These are phyloP conservation scores for Colletotrichum higginsianum DNA, from an alignment of 2,329 filamentous ascomycete genomes.

Conservation along the genomic window DNA sequence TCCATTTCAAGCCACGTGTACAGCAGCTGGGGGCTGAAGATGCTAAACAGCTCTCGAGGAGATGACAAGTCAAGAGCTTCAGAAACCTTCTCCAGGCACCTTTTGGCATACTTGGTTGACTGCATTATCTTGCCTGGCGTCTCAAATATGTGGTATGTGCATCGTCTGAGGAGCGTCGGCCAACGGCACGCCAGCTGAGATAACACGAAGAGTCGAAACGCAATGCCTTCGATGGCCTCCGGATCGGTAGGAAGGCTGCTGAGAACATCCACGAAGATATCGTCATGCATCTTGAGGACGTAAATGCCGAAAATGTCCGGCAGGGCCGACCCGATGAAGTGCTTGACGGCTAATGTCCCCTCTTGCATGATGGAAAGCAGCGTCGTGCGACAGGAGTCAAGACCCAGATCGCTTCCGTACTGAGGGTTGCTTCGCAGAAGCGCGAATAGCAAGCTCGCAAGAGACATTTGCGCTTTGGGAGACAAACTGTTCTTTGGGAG, in stretches of 20 bases:
- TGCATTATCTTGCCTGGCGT: slow-evolving; percentile 80
- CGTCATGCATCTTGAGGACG: slow-evolving; percentile 85
- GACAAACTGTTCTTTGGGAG: slow-evolving; percentile 80
- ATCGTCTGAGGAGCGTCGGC: slow-evolving; percentile 87
- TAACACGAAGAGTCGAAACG: slow-evolving; percentile 83
- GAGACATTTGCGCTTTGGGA: slow-evolving; percentile 73
- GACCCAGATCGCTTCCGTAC: slow-evolving; percentile 73
- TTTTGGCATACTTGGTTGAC: slow-evolving; percentile 79
- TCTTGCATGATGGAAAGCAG: slow-evolving; percentile 80
- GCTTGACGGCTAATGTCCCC: slow-evolving; percentile 81
- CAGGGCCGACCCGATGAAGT: slow-evolving; percentile 78
- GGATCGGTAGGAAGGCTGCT: slow-evolving; percentile 81
- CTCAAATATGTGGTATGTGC: slow-evolving; percentile 95
- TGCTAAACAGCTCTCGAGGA: slow-evolving; percentile 79
- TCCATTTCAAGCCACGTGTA: slow-evolving; percentile 89
- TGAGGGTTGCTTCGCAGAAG: slow-evolving; percentile 77
- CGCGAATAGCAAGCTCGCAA: slow-evolving; percentile 78
- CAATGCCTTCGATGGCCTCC: slow-evolving; percentile 84
- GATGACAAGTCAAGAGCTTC: slow-evolving; percentile 74
- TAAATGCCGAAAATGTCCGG: slow-evolving; percentile 85
- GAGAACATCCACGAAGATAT: slow-evolving; percentile 88
- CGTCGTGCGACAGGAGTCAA: slow-evolving; percentile 76
- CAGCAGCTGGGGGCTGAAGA: slow-evolving; percentile 91
- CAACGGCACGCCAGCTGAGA: slow-evolving; percentile 84
- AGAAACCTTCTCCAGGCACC: slow-evolving; percentile 79